Percentiles rank a stretch among this genome's conserved stretches.
These are phyloP conservation scores for Gaeumannomyces sp. DNA, from an alignment of 2,329 filamentous ascomycete genomes.

Conservation along the genomic window DNA sequence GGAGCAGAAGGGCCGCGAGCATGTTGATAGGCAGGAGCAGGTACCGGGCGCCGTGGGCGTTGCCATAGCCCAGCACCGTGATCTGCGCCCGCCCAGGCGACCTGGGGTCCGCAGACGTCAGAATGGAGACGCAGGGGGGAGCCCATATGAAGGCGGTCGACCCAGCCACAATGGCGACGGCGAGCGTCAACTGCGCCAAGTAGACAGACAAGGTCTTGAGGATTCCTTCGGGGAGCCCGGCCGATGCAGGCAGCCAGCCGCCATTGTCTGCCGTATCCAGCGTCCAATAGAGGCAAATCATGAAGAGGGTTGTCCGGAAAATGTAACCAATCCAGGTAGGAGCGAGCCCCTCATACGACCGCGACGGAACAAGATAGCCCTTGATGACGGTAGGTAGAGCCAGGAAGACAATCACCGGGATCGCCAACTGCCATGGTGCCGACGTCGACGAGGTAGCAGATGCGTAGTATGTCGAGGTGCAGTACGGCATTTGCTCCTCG, in stretches of 20 bases:
- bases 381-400: slow-evolving; percentile 69
- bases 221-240: slow-evolving; percentile 43
- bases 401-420: slow-evolving; percentile 70
- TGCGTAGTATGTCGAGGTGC: slow-evolving; percentile 90
- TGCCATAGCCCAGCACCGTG: slow-evolving; percentile 83
- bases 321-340: slow-evolving; percentile 77
- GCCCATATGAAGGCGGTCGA: slow-evolving; percentile 81
- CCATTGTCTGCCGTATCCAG: slow-evolving; percentile 84
- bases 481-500: slow-evolving; percentile 98
- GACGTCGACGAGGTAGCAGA: slow-evolving; percentile 89
- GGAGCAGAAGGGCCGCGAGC: slow-evolving; percentile 66
- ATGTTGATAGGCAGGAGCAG: slow-evolving; percentile 77
- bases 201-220: slow-evolving; percentile 72
- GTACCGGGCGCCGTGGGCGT: slow-evolving; percentile 87
- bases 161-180: slow-evolving; percentile 74
- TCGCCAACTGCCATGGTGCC: slow-evolving; percentile 77
- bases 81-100: slow-evolving; percentile 44
- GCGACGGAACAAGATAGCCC: slow-evolving; percentile 73
- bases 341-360: slow-evolving; percentile 82
- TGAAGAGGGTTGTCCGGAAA: slow-evolving; percentile 67
- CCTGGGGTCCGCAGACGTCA: slow-evolving; percentile 40
- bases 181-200: slow-evolving; percentile 74
- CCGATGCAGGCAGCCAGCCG: slow-evolving; percentile 56
- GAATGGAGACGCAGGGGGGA: slow-evolving; percentile 74
- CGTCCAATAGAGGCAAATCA: slow-evolving; percentile 79